A percentile compares a stretch with the other conserved stretches of the same genome.
These are phyloP conservation scores for Tagetes patula DNA, from an alignment of 129 eudicot genomes.

Conservation along the genomic window DNA sequence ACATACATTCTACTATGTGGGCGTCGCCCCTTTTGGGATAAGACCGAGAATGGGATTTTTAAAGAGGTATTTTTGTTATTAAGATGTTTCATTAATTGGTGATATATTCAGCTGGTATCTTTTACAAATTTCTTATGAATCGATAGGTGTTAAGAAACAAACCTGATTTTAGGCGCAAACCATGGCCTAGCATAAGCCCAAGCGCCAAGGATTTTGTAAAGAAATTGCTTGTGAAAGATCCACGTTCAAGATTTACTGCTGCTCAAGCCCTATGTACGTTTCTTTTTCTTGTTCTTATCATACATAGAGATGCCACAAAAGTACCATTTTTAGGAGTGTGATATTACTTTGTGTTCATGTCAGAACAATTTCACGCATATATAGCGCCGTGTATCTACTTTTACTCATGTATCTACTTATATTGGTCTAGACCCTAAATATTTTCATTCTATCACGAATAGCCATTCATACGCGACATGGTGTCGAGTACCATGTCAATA, in stretches of 20 bases:
- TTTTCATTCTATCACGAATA: neutral
- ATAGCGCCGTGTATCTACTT: neutral
- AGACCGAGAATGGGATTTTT: conserved; percentile 94
- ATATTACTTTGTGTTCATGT: neutral
- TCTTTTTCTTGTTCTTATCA: conserved; percentile 16
- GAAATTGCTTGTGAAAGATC: conserved; percentile 91
- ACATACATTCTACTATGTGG: conserved; percentile 95
- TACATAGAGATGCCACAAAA: neutral
- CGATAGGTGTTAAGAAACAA: conserved; percentile 79
- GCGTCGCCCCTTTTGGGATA: conserved; percentile 98
- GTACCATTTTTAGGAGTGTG: neutral
- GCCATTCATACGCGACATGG: neutral
- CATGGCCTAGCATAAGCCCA: conserved; percentile 79
- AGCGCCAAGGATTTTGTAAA: conserved; percentile 91
- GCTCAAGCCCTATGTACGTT: conserved; percentile 96
- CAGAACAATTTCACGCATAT: neutral
- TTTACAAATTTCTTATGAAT: conserved; percentile 5
- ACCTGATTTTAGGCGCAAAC: conserved; percentile 94
- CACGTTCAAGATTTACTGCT: conserved; percentile 92
- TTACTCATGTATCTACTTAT: neutral
- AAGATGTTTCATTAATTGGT: neutral
- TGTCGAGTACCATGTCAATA: neutral
- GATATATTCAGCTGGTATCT: conserved; percentile 1
- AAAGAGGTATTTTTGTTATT: conserved; percentile 58
- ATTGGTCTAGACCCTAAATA: neutral